Evolutionary conservation across 768 basidiomycete species (phyloP).

Genomic region (Trametes elegans): DNA sequence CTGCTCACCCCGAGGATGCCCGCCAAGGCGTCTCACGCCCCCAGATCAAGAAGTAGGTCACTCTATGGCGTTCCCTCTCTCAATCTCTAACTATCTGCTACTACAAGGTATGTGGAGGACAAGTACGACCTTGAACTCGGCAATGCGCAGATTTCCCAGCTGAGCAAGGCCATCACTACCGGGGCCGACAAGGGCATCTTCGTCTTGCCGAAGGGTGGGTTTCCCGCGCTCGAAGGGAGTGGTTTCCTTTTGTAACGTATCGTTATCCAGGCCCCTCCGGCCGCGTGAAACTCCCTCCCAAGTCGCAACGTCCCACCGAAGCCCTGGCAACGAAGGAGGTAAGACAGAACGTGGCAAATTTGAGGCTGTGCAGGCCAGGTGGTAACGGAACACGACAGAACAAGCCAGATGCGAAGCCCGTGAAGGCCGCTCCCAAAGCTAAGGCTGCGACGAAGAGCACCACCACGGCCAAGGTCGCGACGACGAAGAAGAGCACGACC

Average conservation of each 20-base stretch:
- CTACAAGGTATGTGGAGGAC: slow-evolving; percentile 73
- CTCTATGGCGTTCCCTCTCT: slow-evolving; percentile 12
- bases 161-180: slow-evolving; percentile 76
- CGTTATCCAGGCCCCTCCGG: slow-evolving; percentile 41
- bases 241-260: neutral
- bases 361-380: slow-evolving; percentile 13
- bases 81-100: slow-evolving; percentile 19
- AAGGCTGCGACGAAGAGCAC: slow-evolving; percentile 9
- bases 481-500: neutral
- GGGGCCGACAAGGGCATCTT: slow-evolving; percentile 85
- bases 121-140: slow-evolving; percentile 81
- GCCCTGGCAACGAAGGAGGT: slow-evolving; percentile 56
- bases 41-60: slow-evolving; percentile 85
- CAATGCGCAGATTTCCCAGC: slow-evolving; percentile 72
- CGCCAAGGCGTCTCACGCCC: slow-evolving; percentile 86
- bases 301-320: slow-evolving; percentile 42
- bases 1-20: slow-evolving; percentile 67
- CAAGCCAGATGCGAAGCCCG: slow-evolving; percentile 37
- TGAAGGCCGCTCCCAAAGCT: slow-evolving; percentile 8
- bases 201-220: slow-evolving; percentile 80
- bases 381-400: slow-evolving; percentile 30
- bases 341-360: slow-evolving; percentile 26
- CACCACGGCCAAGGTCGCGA: slow-evolving; percentile 22
- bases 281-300: slow-evolving; percentile 69
- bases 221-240: slow-evolving; percentile 10